Percentiles rank a stretch among this genome's conserved stretches.
Conservation (phyloP, 2,329 filamentous ascomycete genomes). For the Byssochlamys sp. region DNA sequence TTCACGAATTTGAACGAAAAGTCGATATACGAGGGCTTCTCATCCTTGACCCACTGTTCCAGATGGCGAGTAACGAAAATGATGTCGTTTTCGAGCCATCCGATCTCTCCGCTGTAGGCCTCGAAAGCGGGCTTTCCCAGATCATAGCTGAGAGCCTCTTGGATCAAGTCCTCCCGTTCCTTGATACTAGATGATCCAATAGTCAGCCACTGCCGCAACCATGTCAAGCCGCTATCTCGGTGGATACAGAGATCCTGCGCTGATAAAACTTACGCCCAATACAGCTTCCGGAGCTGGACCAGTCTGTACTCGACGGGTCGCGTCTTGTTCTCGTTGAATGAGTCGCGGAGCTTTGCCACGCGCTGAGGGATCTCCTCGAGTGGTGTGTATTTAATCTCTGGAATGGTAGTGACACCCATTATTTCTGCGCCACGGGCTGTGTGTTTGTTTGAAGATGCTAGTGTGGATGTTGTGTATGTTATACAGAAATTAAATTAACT, state of each 20-base stretch:
- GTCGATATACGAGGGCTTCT: constrained; percentile 60
- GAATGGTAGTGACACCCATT: constrained; percentile 28
- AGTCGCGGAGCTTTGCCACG: constrained; percentile 52
- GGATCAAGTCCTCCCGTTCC: constrained; percentile 64
- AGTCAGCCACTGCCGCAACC: constrained; percentile 2
- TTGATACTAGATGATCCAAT: constrained; percentile 42
- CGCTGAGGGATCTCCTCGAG: constrained; percentile 56
- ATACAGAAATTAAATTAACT: background rate
- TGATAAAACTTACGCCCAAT: constrained; percentile 60
- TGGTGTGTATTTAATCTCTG: constrained; percentile 50
- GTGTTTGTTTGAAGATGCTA: background rate
- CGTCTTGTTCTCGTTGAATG: constrained; percentile 72
- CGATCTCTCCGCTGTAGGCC: constrained; percentile 62
- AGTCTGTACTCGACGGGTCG: constrained; percentile 73
- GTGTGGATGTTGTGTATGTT: background rate
- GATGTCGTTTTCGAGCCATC: constrained; percentile 72
- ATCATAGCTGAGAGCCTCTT: constrained; percentile 67
- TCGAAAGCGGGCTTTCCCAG: constrained; percentile 71
- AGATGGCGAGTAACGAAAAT: constrained; percentile 68
- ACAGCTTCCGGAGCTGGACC: constrained; percentile 81
- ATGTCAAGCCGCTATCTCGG: background rate
- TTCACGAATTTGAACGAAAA: constrained; percentile 59
- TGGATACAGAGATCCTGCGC: background rate
- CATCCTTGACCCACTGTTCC: constrained; percentile 73
- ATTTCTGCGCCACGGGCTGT: background rate